Percentiles rank a stretch among this genome's conserved stretches.
Conservation (phyloP, 306 rosid genomes). For the Cicer cuneatum region DNA sequence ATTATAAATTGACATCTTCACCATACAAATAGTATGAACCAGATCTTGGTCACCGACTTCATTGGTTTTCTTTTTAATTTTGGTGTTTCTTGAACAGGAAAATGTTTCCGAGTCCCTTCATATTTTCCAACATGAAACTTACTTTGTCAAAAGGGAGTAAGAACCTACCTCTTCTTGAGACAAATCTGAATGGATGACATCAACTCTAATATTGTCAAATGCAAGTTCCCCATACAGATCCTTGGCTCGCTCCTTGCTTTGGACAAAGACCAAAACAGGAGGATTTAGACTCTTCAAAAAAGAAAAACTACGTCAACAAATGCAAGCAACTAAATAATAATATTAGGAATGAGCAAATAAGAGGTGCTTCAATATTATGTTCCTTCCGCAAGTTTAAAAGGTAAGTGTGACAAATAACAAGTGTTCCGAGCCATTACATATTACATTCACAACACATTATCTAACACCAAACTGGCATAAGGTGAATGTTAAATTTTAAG, state of each 20-base stretch:
- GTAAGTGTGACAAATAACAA: conserved; percentile 18
- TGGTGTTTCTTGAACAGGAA: background rate
- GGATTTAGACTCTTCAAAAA: conserved; percentile 80
- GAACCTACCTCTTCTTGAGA: conserved; percentile 72
- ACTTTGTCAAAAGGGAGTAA: conserved; percentile 31
- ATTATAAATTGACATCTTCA: conserved; percentile 34
- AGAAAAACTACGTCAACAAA: conserved; percentile 41
- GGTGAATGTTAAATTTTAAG: conserved; percentile 14
- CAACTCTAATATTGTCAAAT: conserved; percentile 78
- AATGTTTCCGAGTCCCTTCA: conserved; percentile 21
- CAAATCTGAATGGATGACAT: conserved; percentile 88
- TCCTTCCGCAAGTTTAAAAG: conserved; percentile 15
- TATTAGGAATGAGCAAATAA: background rate
- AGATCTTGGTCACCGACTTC: background rate
- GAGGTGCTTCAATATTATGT: conserved; percentile 16
- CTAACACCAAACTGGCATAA: conserved; percentile 22
- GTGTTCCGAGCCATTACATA: conserved; percentile 27
- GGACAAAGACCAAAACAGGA: conserved; percentile 85
- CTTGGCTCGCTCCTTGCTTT: conserved; percentile 98
- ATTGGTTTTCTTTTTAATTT: conserved; percentile 2
- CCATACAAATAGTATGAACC: conserved; percentile 10
- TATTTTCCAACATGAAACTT: conserved; percentile 19
- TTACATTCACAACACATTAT: conserved; percentile 11
- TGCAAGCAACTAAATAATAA: conserved; percentile 28
- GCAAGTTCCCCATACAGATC: conserved; percentile 78